Evolutionary conservation across 23 red algal genomes (phyloP).

Genomic region (Gracilaria caudata): DNA sequence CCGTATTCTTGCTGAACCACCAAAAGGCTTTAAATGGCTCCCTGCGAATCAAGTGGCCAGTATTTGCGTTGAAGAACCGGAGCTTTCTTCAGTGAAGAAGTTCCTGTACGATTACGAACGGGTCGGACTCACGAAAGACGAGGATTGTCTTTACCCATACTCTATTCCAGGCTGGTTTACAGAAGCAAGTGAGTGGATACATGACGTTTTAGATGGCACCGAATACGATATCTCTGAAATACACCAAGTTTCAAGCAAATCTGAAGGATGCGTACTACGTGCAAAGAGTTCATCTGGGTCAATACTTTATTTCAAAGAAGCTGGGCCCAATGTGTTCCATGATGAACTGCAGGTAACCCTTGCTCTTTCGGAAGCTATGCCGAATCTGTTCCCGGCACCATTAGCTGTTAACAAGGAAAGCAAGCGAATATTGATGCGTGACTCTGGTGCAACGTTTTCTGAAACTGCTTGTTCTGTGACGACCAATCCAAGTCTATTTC

Average conservation of each 20-base stretch:
- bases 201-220: not conserved
- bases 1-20: not conserved
- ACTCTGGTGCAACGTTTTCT: not conserved
- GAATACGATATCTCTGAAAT: not conserved
- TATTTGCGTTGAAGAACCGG: not conserved
- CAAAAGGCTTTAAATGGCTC: not conserved
- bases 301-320: slow-evolving; percentile 1
- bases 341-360: not conserved
- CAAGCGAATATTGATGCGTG: slow-evolving; percentile 1
- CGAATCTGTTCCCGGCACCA: not conserved
- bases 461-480: not conserved
- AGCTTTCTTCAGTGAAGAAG: not conserved
- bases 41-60: not conserved
- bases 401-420: not conserved
- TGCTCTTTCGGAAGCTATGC: slow-evolving; percentile 5
- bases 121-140: not conserved
- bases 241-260: not conserved
- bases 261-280: slow-evolving; percentile 15
- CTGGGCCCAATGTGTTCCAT: not conserved
- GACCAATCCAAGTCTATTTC: slow-evolving; percentile 1
- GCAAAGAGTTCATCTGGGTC: not conserved
- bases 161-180: not conserved
- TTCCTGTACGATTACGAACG: not conserved
- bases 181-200: slow-evolving; percentile 5
- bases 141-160: not conserved